A percentile compares a stretch with the other conserved stretches of the same genome.
Conservation (phyloP, 257 asterid species). For the Penstemon eatonii region DNA sequence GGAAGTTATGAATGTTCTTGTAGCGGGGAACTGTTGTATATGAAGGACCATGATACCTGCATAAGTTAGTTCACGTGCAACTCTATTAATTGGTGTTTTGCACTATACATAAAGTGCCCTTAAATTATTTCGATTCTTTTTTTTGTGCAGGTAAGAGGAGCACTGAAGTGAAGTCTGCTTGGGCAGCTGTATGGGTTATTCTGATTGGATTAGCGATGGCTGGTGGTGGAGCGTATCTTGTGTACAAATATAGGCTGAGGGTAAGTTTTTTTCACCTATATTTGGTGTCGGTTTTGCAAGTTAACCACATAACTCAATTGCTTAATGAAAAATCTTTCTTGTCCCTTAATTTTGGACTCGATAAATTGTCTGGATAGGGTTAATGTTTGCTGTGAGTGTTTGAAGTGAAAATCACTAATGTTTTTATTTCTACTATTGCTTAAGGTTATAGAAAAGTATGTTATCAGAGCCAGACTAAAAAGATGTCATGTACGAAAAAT, state of each 20-base stretch:
- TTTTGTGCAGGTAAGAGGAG: conserved; percentile 56
- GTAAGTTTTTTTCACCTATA: conserved; percentile 36
- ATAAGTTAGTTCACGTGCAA: conserved; percentile 50
- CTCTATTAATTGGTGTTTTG: background rate
- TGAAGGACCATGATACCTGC: conserved; percentile 80
- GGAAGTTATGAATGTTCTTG: conserved; percentile 75
- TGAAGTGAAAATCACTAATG: too few relatives aligned
- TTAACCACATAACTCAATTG: background rate
- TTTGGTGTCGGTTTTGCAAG: background rate
- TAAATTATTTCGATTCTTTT: conserved; percentile 8
- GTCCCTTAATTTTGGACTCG: background rate
- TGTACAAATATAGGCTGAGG: conserved; percentile 70
- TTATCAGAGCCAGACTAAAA: too few relatives aligned
- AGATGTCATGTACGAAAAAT: too few relatives aligned
- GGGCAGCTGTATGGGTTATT: conserved; percentile 71
- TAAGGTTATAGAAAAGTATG: too few relatives aligned
- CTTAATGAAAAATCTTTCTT: background rate
- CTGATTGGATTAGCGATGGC: conserved; percentile 61
- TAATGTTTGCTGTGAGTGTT: too few relatives aligned
- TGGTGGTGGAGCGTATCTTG: conserved; percentile 65
- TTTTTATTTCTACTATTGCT: too few relatives aligned
- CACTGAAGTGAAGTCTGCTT: conserved; percentile 54
- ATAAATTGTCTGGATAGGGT: too few relatives aligned
- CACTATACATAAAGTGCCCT: background rate
- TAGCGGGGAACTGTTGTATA: conserved; percentile 59